Evolutionary conservation across 2,329 filamentous ascomycete species (phyloP), one percentile per base, ranked within the genome.

Genomic region (Polytolypa hystricis): DNA sequence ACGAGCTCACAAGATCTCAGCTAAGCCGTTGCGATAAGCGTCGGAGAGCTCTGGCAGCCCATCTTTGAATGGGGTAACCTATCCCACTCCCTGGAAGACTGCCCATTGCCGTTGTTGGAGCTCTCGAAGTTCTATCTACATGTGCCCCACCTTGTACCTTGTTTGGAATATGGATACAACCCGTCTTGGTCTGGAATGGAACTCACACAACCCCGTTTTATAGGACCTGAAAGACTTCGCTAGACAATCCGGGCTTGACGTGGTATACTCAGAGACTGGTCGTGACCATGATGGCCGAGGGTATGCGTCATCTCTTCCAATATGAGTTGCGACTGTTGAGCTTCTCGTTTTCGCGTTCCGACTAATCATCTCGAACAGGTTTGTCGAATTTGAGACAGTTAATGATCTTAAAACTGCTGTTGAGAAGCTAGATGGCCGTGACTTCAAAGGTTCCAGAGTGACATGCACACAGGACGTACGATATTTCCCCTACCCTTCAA

Each of bases 171-270:
- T 16, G 20, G 37, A 20, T 28, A 34, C 28, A 8, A 31, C 26
- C 18, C 14, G 41, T 38, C 27, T 41, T 40, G 26, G 33, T 42
- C 26, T 69, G 67, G 72, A 75, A 61, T 67, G 62, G 74, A 67
- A 86, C 83, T 87, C 84, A 91, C 81, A 73, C 74, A 50, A 34
- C 75, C 74, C 75, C 65, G 73, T 72, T 78, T 69, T 79, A 67
- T 86, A 98, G 91, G 91, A 98, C 66, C 79, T 98, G 37, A 98
- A 98, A 83, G 91, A 98, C 64, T 98, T 98, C 66, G 91, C 91
- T 45, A 86, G 91, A 59, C 84, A 93, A 64, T 93, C 89, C 62
- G 86, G 86, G 64, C 76, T 94, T 63, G 91, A 96, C 61, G 91
- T 98, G 48, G 91, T 98, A 55, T 98, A 94, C 62, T 95, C 87